Base-by-base conservation (phyloP, 768 basidiomycete genomes). In the Podaxis rugospora region DNA sequence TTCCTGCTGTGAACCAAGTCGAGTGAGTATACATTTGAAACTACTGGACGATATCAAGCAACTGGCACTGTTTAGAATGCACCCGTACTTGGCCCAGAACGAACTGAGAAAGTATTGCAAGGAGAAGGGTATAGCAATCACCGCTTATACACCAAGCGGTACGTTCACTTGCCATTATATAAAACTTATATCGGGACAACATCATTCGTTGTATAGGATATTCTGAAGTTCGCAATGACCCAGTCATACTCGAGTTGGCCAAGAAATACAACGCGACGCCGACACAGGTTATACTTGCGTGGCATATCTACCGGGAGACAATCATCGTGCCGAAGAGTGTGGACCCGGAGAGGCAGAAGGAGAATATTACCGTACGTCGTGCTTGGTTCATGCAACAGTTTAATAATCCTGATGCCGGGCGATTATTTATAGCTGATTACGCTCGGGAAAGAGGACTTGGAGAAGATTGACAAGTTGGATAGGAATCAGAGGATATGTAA, bases 81-180 rank as follows among this genome's bases (percentile, higher is more conserved):
- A 84, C 57, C 82, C 82, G 9, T 82, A 82, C 65, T 76, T 82
- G n/a, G 74, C 76, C 0, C 81, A 84, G 63, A 73, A 76, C 39
- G 78, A 76, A 11, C 72, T 86, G 13, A 68, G 75, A 16, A 73
- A 75, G 25, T 83, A 81, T 61, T 83, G 81, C 62, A 71, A 72
- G 37, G 66, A 72, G 54, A 83, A 83, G 63, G 81, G 80, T 4
- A 84, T 86, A 46, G 64, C 74, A 0, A 62, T 84, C 11, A 76
- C 75, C 1, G 83, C 83, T 1, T 86, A 84, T 61, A 72, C 77
- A 3, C 82, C 83, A 5, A 79, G 75, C 27, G 79, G 79, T 78
- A 59, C 56, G 63, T 49, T 25, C 42, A 16, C 42, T 42, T 4
- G 18, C 35, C 32, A 35, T 9, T 11, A 9, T 28, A 1, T 7